Evolutionary conservation across 768 basidiomycete species (phyloP), one percentile per base, ranked within the genome.

Genomic region (Rhizopogon roseolus): DNA sequence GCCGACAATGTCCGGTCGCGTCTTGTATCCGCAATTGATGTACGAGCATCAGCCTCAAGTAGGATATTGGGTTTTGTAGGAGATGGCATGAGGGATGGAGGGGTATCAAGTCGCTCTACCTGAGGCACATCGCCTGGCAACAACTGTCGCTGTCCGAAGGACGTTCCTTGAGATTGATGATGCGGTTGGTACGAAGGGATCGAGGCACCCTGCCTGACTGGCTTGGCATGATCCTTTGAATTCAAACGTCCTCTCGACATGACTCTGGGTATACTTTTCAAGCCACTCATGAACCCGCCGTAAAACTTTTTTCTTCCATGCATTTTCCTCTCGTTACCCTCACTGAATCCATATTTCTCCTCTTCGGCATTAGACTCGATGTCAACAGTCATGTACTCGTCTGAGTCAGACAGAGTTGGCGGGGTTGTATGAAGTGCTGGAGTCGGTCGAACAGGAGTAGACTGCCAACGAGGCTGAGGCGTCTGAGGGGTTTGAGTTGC

Each of bases 331-430:
- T 59, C 63, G 49, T 63, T 60, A 59, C 58, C 22, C 49, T 67
- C 67, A 49, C 48, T 61, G 55, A 59, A 53, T 6, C 69, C 67
- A 49, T 64, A 50, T 8, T 69, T 61, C 28, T 45, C 54, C n/a
- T 55, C 37, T 3, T 66, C 66, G 29, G 60, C 63, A 19, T 54
- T 54, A 44, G 60, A 58, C 4, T 62, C 63, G 5, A 69, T 58
- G 27, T 54, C 66, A 57, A 69, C 65, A 5, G 67, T 69, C 67
- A 69, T 70, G 52, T 69, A 69, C 44, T 71, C 69, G 16, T 69
- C 67, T 6, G 67, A 67, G 39, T 69, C 67, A 28, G 67, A 54
- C 16, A 70, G 62, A 11, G 67, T 69, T 36, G 65, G 63, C 0
- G 32, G 45, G 4, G 45, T 19, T 16, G 45, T 46, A 46, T 32